Conservation (phyloP, 306 rosid species). For the Vigna unguiculata region DNA sequence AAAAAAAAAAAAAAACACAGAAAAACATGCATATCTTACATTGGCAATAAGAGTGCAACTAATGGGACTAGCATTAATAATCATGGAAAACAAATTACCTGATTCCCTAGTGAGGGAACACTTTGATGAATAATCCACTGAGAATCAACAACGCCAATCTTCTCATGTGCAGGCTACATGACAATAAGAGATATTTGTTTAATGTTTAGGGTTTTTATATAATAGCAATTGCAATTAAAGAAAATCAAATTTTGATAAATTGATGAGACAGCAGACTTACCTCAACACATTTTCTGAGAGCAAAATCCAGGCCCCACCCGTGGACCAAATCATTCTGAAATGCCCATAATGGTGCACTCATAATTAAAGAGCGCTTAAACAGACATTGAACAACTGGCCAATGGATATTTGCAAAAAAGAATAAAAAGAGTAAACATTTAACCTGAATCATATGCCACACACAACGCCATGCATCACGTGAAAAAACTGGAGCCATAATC, state of each 20-base stretch:
- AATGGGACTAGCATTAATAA: slow-evolving; percentile 1
- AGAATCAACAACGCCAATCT: slow-evolving; percentile 96
- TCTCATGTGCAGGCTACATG: slow-evolving; percentile 94
- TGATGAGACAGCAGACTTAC: slow-evolving; percentile 49
- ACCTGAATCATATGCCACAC: slow-evolving; percentile 99
- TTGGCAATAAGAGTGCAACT: neutral
- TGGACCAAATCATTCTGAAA: slow-evolving; percentile 96
- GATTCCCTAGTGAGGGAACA: slow-evolving; percentile 92
- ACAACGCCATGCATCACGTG: slow-evolving; percentile 98
- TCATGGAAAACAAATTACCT: slow-evolving; percentile 57
- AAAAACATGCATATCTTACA: slow-evolving; percentile 33
- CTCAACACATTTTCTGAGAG: slow-evolving; percentile 94
- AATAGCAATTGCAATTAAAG: slow-evolving; percentile 11
- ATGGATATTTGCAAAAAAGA: neutral
- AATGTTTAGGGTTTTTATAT: slow-evolving; percentile 3
- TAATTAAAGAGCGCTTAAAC: slow-evolving; percentile 28
- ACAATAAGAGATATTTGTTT: slow-evolving; percentile 28
- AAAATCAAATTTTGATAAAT: slow-evolving; percentile 9
- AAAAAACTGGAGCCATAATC: slow-evolving; percentile 99
- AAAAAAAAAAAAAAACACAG: slow-evolving; percentile 19
- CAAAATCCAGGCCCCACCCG: slow-evolving; percentile 99
- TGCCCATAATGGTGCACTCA: slow-evolving; percentile 13
- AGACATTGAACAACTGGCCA: slow-evolving; percentile 22
- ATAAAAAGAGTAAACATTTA: slow-evolving; percentile 1
- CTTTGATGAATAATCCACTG: slow-evolving; percentile 97